Base-by-base conservation (phyloP, 2,329 filamentous ascomycete species). In the Claviceps cyperi region DNA sequence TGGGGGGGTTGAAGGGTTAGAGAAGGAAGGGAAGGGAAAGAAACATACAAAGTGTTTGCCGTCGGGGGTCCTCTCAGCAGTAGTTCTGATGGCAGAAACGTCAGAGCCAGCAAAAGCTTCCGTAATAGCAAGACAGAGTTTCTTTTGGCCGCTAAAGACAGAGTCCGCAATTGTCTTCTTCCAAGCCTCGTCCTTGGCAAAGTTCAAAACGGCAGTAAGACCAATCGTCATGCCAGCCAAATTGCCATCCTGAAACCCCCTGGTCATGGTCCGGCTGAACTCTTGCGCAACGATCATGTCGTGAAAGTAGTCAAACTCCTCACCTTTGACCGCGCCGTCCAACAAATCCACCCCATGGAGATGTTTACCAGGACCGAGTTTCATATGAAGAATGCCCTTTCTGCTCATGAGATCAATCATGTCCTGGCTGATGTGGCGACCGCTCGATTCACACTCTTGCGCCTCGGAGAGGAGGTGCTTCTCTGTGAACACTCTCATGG, bases 261-360 rank as follows among this genome's bases (percentile, higher is more conserved):
- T 72, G 28, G 84, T 81, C 63, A 84, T 86, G 6, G 78, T 71
- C 35, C 88, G 75, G 1, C 76, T 73, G 56, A 86, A 68, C 66
- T 94, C 88, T 67, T 94, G 87, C 8, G 73, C 70, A 48, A 85
- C 71, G 55, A 94, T 78, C 62, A 92, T 64, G 63, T 92, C 87
- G 64, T 92, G 86, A 67, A 94, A 86, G 66, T 89, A 90, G 64
- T 94, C 86, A 58, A 90, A 94, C 54, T 90, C 83, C 64, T 88
- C 80, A 47, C 84, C 84, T 60, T 85, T 78, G 50, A 89, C 74
- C 15, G 73, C 83, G 43, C 85, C 86, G 52, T 74, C 76, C 50
- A 91, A 67, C 39, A 94, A 67, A 15, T 75, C 71, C 36, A 83
- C 75, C 19, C 84, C 84, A 59, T 89, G 78, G 48, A 94, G 68